These are phyloP conservation scores for Flueggea neowawraea DNA, from an alignment of 441 rosid species.

Conservation along the genomic window DNA sequence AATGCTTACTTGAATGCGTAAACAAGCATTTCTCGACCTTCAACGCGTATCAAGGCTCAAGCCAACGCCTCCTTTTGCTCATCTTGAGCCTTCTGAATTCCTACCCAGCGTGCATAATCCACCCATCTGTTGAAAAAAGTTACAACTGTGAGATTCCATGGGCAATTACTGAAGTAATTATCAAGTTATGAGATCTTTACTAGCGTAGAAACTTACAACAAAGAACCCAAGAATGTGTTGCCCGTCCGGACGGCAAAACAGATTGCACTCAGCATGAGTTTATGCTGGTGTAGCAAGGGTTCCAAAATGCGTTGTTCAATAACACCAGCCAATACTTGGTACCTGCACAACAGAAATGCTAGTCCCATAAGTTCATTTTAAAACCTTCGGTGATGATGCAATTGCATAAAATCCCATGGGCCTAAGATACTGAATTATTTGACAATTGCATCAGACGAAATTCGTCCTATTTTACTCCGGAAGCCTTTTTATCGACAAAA, in stretches of 20 bases:
- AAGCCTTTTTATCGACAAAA: too few species aligned
- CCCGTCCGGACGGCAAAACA: constrained; percentile 95
- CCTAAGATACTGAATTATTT: too few species aligned
- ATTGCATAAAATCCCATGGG: not conserved
- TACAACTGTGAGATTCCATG: not conserved
- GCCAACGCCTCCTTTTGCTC: constrained; percentile 22
- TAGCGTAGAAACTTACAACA: constrained; percentile 54
- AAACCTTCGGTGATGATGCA: not conserved
- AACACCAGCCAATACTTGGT: constrained; percentile 92
- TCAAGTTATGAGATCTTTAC: not conserved
- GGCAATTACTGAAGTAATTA: not conserved
- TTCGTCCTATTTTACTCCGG: too few species aligned
- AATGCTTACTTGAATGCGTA: too few species aligned
- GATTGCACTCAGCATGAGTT: constrained; percentile 68
- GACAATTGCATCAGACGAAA: constrained; percentile 1
- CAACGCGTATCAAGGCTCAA: constrained; percentile 10
- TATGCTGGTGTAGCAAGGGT: constrained; percentile 82
- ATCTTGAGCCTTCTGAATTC: constrained; percentile 76
- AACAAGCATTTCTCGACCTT: too few species aligned
- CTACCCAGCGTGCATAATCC: constrained; percentile 86
- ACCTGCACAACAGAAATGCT: constrained; percentile 44
- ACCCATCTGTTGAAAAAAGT: constrained; percentile 72
- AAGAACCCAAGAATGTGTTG: constrained; percentile 94
- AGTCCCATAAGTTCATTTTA: constrained; percentile 7
- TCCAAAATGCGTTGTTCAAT: constrained; percentile 88